A percentile compares a stretch with the other conserved stretches of the same genome.
Evolutionary conservation across 345 rosid species (phyloP).

Genomic region (Murraya koenigii): DNA sequence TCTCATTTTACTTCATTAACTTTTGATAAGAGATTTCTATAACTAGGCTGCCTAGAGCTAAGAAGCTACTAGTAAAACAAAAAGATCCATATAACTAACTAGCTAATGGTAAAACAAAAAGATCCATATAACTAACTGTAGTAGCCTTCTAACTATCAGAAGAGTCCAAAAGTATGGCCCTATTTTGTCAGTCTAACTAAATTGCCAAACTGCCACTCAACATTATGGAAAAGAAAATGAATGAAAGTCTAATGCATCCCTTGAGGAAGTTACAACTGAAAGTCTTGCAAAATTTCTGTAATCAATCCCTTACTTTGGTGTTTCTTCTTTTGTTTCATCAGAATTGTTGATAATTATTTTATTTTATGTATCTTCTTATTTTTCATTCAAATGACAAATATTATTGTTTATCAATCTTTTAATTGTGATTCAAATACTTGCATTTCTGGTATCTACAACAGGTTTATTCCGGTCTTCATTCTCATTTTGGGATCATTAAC

Average conservation of each 20-base stretch:
- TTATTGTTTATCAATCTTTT: constrained; percentile 10
- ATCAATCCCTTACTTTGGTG: neutral
- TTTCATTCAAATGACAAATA: constrained; percentile 4
- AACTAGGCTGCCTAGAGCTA: too few species aligned
- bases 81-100: too few species aligned
- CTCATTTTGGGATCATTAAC: constrained; percentile 66
- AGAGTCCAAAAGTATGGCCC: too few species aligned
- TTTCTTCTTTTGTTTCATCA: neutral
- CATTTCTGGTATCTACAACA: constrained; percentile 39
- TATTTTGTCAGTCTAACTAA: too few species aligned
- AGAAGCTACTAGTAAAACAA: too few species aligned
- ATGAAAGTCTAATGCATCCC: neutral
- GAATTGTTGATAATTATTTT: neutral
- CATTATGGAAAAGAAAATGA: neutral
- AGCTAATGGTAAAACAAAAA: too few species aligned
- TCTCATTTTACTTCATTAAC: too few species aligned
- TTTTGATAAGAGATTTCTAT: too few species aligned
- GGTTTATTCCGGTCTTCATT: constrained; percentile 68
- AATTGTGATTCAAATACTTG: constrained; percentile 15
- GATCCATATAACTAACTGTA: too few species aligned
- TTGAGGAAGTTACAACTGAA: neutral
- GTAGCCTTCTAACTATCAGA: too few species aligned
- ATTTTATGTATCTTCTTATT: neutral
- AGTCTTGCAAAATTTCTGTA: neutral
- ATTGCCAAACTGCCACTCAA: neutral